Evolutionary conservation across 192 early-diverging fungal genomes (phyloP).

Genomic region (Coemansia sp.): DNA sequence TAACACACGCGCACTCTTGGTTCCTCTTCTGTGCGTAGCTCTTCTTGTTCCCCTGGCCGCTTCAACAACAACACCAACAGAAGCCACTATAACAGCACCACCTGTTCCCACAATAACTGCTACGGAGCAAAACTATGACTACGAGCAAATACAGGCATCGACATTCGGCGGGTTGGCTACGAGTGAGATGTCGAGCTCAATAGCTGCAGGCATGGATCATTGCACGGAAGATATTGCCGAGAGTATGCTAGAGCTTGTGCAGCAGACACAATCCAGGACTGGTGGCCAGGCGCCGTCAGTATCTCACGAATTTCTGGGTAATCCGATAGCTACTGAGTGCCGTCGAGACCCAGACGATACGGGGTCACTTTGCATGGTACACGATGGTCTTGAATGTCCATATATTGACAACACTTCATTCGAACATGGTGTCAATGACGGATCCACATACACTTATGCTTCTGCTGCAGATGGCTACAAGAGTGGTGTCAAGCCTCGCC

Average conservation of each 20-base stretch:
- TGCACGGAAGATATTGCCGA: background rate
- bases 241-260: conserved; percentile 11
- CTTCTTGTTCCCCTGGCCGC: conserved; percentile 29
- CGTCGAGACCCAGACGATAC: background rate
- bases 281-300: background rate
- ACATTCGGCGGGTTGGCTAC: background rate
- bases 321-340: background rate
- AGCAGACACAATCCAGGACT: background rate
- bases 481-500: background rate
- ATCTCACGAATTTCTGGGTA: background rate
- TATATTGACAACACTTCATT: background rate
- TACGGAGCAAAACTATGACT: background rate
- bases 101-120: conserved; percentile 1
- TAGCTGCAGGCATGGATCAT: background rate
- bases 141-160: background rate
- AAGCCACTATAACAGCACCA: background rate
- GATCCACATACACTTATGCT: background rate
- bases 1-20: conserved; percentile 46
- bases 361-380: background rate
- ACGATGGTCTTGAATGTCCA: background rate
- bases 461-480: background rate
- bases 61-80: conserved; percentile 8
- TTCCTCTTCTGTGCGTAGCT: conserved; percentile 40
- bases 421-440: background rate
- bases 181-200: background rate